phyloP scores from a whole-genome alignment of 495 filamentous ascomycete genomes.

The Pseudotulostoma volvatum region DNA sequence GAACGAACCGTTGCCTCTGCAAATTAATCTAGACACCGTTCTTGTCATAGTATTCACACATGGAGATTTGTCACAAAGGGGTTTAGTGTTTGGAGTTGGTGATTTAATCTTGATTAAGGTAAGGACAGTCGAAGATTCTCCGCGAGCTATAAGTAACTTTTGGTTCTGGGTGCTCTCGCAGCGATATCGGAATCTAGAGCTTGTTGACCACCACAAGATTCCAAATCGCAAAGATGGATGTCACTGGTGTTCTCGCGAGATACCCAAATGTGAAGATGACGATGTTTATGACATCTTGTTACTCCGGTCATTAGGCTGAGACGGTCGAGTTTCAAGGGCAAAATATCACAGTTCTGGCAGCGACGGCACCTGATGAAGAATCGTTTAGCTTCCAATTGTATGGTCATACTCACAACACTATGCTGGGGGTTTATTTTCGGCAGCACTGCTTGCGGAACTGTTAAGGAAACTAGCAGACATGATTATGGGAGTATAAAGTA shows the following conservation, averaged over 20 bases:
- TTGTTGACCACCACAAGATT: not conserved
- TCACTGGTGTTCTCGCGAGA: constrained; percentile 1
- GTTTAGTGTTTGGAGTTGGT: constrained; percentile 2
- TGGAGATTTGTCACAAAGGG: constrained; percentile 4
- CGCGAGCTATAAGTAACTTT: too few species aligned
- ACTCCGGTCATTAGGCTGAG: constrained; percentile 8
- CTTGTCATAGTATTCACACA: constrained; percentile 6
- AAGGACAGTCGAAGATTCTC: too few species aligned
- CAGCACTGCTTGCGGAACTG: constrained; percentile 3
- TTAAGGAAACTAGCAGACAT: constrained; percentile 3
- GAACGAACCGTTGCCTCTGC: constrained; percentile 2
- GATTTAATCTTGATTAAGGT: too few species aligned
- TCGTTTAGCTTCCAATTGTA: constrained; percentile 6
- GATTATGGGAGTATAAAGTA: constrained; percentile 4
- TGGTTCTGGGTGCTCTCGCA: too few species aligned
- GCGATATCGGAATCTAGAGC: too few species aligned
- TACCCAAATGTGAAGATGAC: constrained; percentile 2
- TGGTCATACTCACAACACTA: constrained; percentile 9
- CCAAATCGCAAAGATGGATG: not conserved
- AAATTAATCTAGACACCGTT: constrained; percentile 1
- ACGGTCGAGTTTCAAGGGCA: constrained; percentile 4
- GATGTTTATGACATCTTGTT: constrained; percentile 9
- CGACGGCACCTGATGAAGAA: constrained; percentile 4
- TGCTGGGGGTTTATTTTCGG: constrained; percentile 6
- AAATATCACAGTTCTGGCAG: constrained; percentile 4